Evolutionary conservation across 805 yeast species (phyloP), one percentile per base, ranked within the genome.

Genomic region (Monosporozyma yasuniensis): DNA sequence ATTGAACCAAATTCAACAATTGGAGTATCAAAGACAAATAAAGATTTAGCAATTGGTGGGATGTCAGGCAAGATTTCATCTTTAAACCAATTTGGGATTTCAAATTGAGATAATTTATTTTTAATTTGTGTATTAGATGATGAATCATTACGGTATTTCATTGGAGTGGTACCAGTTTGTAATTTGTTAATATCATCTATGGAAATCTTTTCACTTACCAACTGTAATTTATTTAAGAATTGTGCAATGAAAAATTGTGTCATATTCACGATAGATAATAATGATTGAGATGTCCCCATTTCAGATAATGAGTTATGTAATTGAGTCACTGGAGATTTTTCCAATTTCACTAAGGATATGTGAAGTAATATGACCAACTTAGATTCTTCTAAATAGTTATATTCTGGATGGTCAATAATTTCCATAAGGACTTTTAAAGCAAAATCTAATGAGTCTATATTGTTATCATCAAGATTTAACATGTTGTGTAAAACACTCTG

Each of bases 31-130:
- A 60, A 64, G n/a, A 56, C 53, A 42, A 65, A 64, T 28, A 57
- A 45, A 7, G 67, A 60, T 53, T 58, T 62, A 16, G 68, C 52
- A n/a, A 63, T 59, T 28, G 69, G 68, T 14, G 69, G 65, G 8
- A 59, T 58, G 11, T 54, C 44, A 14, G 66, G 64, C 42, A 60
- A 30, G 8, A 64, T 50, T 16, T 49, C 48, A 8, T 52, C 46
- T 23, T 57, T 55, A 48, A 61, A 64, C 64, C 64, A 63, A 6
- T 16, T 19, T 16, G 67, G 68, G 9, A 62, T 34, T 41, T 44
- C 47, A 28, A 47, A 50, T n/a, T 49, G 47, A 6, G 39, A 32
- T 7, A 42, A 6, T 23, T 28, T 27, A 42, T 27, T 32, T n/a
- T 18, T 42, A 51, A 48, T 23, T 4, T 14, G 16, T 12, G n/a